Conservation (phyloP, 768 basidiomycete genomes). For the Boletellus ananiceps region DNA sequence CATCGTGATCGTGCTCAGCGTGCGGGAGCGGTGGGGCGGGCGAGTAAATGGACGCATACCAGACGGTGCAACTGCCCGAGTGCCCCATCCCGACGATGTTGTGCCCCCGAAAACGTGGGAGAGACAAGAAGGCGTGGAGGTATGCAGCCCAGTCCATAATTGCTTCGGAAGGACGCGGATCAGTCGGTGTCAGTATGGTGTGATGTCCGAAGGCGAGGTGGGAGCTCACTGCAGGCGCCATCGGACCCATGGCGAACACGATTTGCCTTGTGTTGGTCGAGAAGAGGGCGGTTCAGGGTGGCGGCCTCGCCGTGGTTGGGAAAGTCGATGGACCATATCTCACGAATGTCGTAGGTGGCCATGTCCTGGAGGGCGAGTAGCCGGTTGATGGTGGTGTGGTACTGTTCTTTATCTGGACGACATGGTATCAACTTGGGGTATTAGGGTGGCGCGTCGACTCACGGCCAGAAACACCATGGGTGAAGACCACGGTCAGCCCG, state of each 20-base stretch:
- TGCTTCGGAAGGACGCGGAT: conserved; percentile 9
- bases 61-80: conserved; percentile 28
- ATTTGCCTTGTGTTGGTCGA: conserved; percentile 21
- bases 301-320: conserved; percentile 37
- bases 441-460: background rate
- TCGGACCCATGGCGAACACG: background rate
- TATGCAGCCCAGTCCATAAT: conserved; percentile 22
- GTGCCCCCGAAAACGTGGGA: conserved; percentile 23
- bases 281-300: conserved; percentile 25
- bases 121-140: conserved; percentile 21
- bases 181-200: background rate
- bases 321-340: conserved; percentile 34
- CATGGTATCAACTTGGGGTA: background rate
- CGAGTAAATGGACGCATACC: conserved; percentile 9
- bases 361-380: conserved; percentile 13
- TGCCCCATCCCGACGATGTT: conserved; percentile 24
- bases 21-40: background rate
- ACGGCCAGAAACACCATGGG: conserved; percentile 28
- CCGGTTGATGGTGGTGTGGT: conserved; percentile 18
- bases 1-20: background rate
- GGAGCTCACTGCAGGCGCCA: conserved; percentile 21
- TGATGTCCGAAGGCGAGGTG: background rate
- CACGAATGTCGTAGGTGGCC: conserved; percentile 21
- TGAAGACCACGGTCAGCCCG: conserved; percentile 25
- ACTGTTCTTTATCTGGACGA: conserved; percentile 27